Evolutionary conservation across 805 yeast genomes (phyloP), one percentile per base, ranked within the genome.

Genomic region (Pichia manshurica): DNA sequence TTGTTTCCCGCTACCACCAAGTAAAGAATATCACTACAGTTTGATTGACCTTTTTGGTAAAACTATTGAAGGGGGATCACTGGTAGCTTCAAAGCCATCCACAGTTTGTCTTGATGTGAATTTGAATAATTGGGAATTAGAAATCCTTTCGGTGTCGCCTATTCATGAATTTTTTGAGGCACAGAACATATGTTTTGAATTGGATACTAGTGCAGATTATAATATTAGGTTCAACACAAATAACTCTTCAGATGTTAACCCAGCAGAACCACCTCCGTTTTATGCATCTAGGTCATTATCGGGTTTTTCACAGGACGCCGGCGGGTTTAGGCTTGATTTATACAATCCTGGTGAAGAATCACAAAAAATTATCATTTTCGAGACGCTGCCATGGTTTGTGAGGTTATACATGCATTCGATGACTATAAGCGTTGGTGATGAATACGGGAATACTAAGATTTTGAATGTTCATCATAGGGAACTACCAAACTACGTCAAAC

Each of bases 381-480:
- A 93, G 63, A 74, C 88, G 0, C 69, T 89, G 25, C 99, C 99
- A 0, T 93, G 98, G 98, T 93, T 79, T 62, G 82, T 89, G 80
- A 77, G 91, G 55, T 65, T 87, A 2, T 93, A 85, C 59, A 65
- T 93, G 38, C 89, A 87, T 55, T 80, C 95, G 0, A 65, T 89
- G 47, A 61, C 69, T 3, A 56, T 78, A 3, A 60, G 55, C 12
- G 61, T 54, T 8, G 64, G 61, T 28, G 60, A 59, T 40, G 53
- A 49, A 20, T 16, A 20, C 8, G 36, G 40, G 13, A 44, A 39
- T 9, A 54, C 55, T 2, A 42, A 56, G 0, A 25, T 52, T 12
- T 53, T 53, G 17, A 45, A 48, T 21, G 61, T 60, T 7, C 42
- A 54, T 5, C 63, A 66, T 19, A 56, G 53, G 5, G 56, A 55